Conservation (phyloP, 1,139 yeast species). For the Pichia sorboxylosa region DNA sequence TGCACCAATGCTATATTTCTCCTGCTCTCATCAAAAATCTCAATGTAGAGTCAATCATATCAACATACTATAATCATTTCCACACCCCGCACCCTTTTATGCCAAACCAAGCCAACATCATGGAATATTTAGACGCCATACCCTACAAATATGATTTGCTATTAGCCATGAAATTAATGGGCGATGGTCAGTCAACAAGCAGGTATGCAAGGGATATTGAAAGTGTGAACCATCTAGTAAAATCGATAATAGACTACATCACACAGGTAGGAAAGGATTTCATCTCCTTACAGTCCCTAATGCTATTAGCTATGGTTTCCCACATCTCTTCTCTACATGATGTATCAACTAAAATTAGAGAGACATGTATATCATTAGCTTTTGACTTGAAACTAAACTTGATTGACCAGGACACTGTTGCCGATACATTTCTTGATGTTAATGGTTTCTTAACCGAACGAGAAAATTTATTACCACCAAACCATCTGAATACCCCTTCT, state of each 20-base stretch:
- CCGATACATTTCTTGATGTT: constrained; percentile 21
- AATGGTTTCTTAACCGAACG: constrained; percentile 21
- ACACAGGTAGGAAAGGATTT: constrained; percentile 31
- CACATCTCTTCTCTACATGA: constrained; percentile 39
- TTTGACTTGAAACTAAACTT: constrained; percentile 27
- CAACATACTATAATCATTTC: constrained; percentile 29
- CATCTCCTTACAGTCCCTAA: constrained; percentile 30
- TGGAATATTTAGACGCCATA: constrained; percentile 23
- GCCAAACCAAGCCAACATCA: constrained; percentile 28
- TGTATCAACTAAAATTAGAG: constrained; percentile 29
- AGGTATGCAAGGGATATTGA: constrained; percentile 26
- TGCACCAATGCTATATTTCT: constrained; percentile 20
- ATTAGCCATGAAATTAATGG: constrained; percentile 33
- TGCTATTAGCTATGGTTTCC: constrained; percentile 30
- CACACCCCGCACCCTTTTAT: constrained; percentile 35
- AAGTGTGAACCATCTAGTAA: constrained; percentile 28
- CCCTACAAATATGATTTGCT: constrained; percentile 30
- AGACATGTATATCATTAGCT: constrained; percentile 28
- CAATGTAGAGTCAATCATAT: constrained; percentile 22
- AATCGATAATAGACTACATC: constrained; percentile 27
- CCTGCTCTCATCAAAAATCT: constrained; percentile 20
- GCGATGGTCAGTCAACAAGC: constrained; percentile 32
- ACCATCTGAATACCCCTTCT: constrained; percentile 12
- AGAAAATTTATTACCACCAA: constrained; percentile 1
- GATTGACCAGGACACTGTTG: constrained; percentile 24